Evolutionary conservation across 768 basidiomycete genomes (phyloP).

Genomic region (Auriculariales sp.): DNA sequence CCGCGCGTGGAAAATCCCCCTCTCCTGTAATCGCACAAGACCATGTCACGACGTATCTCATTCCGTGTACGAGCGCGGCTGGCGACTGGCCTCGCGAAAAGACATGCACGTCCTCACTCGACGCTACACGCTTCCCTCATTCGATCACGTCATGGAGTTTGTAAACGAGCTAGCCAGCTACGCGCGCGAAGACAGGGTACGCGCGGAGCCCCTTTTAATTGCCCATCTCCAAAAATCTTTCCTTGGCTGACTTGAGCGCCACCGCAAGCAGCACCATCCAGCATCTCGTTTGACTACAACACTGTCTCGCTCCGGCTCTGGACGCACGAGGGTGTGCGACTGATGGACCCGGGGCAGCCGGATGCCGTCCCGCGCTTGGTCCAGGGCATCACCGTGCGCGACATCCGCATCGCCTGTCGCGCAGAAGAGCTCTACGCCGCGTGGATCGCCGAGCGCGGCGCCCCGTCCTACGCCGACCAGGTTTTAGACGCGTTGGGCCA

Average conservation of each 20-base stretch:
- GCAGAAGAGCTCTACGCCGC: too few species aligned
- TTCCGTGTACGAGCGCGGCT: neutral
- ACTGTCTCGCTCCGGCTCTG: neutral
- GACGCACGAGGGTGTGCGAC: neutral
- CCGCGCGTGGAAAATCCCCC: neutral
- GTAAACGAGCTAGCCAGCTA: neutral
- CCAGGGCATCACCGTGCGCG: neutral
- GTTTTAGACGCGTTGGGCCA: neutral
- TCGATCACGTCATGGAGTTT: neutral
- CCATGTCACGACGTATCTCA: neutral
- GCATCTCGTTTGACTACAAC: neutral
- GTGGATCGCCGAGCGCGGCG: neutral
- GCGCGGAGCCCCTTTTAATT: neutral
- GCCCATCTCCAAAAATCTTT: neutral
- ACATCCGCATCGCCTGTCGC: neutral
- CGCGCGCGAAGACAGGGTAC: neutral
- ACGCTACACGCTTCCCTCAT: neutral
- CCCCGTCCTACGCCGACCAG: neutral
- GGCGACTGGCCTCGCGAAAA: neutral
- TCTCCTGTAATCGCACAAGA: neutral
- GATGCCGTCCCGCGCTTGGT: too few species aligned
- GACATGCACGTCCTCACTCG: neutral
- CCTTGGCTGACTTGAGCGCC: neutral
- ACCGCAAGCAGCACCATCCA: neutral
- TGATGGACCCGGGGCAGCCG: neutral